A percentile compares a stretch with the other conserved stretches of the same genome.
These are phyloP conservation scores for Coleophoma crateriformis DNA, from an alignment of 2,329 filamentous ascomycete genomes.

Conservation along the genomic window DNA sequence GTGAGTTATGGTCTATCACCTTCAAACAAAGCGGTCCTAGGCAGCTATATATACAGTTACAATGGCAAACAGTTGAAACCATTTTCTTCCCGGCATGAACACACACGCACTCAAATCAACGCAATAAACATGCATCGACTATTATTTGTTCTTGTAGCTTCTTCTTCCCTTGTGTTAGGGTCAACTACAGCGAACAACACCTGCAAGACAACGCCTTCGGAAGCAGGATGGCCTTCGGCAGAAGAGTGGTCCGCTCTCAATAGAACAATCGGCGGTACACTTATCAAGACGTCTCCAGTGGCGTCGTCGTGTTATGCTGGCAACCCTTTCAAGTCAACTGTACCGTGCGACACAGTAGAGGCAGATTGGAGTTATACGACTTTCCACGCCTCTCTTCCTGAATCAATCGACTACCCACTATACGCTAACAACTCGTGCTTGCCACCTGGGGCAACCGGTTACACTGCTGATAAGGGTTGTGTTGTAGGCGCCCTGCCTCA, in stretches of 20 bases:
- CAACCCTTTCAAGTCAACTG: conserved; percentile 21
- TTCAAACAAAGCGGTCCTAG: no score
- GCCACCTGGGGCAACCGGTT: conserved; percentile 19
- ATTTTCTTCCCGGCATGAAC: no score
- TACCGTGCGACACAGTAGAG: conserved; percentile 19
- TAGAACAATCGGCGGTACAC: conserved; percentile 12
- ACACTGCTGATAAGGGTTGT: conserved; percentile 18
- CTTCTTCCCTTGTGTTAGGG: neutral
- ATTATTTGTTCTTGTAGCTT: neutral
- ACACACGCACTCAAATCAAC: no score
- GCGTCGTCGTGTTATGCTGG: conserved; percentile 27
- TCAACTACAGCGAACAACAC: neutral
- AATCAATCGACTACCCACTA: conserved; percentile 25
- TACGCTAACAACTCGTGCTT: conserved; percentile 30
- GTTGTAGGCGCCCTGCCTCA: conserved; percentile 22
- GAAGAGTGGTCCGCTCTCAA: conserved; percentile 20
- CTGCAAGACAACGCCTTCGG: conserved; percentile 4
- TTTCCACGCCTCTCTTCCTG: conserved; percentile 26
- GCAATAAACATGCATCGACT: neutral
- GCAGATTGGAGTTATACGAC: conserved; percentile 23
- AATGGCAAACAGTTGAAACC: no score
- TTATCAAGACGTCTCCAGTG: conserved; percentile 20
- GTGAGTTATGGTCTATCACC: no score
- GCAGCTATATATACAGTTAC: no score
- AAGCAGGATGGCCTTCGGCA: conserved; percentile 10